Evolutionary conservation across 1,139 yeast species (phyloP), one percentile per base, ranked within the genome.

Genomic region (Meyerozyma carpophila): DNA sequence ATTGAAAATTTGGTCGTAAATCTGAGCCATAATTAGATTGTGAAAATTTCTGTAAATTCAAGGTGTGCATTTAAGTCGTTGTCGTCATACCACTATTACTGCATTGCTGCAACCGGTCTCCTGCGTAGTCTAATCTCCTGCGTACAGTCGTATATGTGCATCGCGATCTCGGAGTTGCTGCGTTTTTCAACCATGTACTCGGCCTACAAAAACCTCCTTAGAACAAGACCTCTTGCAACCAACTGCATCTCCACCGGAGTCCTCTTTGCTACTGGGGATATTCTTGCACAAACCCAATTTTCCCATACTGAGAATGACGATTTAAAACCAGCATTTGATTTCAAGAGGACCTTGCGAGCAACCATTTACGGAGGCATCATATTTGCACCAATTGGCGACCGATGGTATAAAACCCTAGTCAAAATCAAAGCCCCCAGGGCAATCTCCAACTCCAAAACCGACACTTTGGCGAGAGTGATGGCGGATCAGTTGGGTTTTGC

Each of bases 401-500:
- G 55, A 43, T 72, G 77, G 77, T 71, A 68, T 53, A 62, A 60
- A 45, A 42, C 62, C 8, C 50, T 72, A 21, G 58, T 61, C 18
- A 49, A 44, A 14, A 47, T 67, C 11, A 51, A 52, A 27, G 37
- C 31, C 1, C 36, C 24, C 38, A 31, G 8, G 20, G 2, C 34
- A 13, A 13, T 31, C 20, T 11, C 34, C n/a, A 31, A 31, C 20
- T 13, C 26, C 8, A 21, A n/a, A 39, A 41, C 49, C 43, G 59
- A 66, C 50, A 68, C 78, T 0, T 29, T 70, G 0, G 55, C 73
- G 2, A 63, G 87, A 42, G 90, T 86, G 11, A 75, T 75, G 0
- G 73, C 75, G 5, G 98, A 90, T 62, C 98, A 90, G 58, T 57
- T 80, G 28, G 50, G 73, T 1, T 89, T 88, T 73, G 89, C 96